Base-by-base conservation (phyloP, 2,329 filamentous ascomycete species). In the Atkinsonella texensis region DNA sequence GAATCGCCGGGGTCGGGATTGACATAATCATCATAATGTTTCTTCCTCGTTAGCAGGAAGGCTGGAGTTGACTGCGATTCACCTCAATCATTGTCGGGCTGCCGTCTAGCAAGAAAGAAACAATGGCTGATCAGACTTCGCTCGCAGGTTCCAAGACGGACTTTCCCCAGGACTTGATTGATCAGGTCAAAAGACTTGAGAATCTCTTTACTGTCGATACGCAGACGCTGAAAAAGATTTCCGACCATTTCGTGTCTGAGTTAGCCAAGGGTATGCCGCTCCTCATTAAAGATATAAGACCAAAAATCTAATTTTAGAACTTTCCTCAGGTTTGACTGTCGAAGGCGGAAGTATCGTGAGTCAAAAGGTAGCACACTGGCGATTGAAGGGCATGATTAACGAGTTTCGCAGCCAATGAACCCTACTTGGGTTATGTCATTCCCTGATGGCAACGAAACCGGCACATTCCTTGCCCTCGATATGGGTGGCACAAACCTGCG, bases 401-500 rank as follows among this genome's bases (percentile, higher is more conserved):
- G 11, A n/a, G 10, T 18, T 6, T 32, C 7, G 48, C 46, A 95
- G 88, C 90, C 91, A 54, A 96, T 97, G 91, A 96, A 96, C 72
- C 87, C 91, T 53, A 95, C 90, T 52, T 96, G 91, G 91, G 89
- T 94, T 56, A 89, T 95, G 82, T 80, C 80, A 46, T 89, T 89
- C 68, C 91, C 91, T 20, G 85, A 85, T 64, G 91, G 91, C 57
- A 70, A 90, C 58, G 91, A 96, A 69, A 87, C 83, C 9, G 91
- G 91, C 55, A 93, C 85, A 13, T 95, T 83, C 67, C 75, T 97
- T 40, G 89, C 91, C 51, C 76, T 97, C 42, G 91, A 97, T 65
- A 94, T 97, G 86, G 91, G 91, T 53, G 91, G 91, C 61, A 97
- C 91, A 63, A 97, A 97, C 69, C 73, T 96, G 56, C 86, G 91